These are phyloP conservation scores for Rhytidiadelphus loreus DNA, from an alignment of 225 moss, liverwort and hornwort species.

Conservation along the genomic window DNA sequence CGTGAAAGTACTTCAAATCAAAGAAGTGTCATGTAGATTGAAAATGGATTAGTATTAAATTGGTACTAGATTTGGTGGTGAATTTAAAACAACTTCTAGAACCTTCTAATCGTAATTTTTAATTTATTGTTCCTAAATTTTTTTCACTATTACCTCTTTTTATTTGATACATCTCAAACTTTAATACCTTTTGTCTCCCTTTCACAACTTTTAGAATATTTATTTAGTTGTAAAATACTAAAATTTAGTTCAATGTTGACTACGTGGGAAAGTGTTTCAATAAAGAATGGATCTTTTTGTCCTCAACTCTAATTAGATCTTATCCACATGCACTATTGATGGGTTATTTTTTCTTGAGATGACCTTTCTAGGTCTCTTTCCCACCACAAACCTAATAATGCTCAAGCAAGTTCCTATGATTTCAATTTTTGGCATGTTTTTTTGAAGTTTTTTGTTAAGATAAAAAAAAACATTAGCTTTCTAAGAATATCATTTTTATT, in stretches of 20 bases:
- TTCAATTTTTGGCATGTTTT: not conserved
- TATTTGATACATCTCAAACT: not conserved
- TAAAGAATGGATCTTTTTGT: too few relatives aligned
- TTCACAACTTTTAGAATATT: too few relatives aligned
- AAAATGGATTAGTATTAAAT: not conserved
- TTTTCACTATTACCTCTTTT: not conserved
- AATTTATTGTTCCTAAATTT: not conserved
- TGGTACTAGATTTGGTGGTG: not conserved
- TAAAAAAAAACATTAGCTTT: not conserved
- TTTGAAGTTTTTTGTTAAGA: not conserved
- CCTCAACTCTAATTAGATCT: too few relatives aligned
- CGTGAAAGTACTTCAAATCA: fast-evolving
- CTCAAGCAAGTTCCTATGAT: fast-evolving
- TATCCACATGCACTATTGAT: too few relatives aligned
- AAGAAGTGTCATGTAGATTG: not conserved
- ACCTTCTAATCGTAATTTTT: fast-evolving
- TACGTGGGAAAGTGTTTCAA: too few relatives aligned
- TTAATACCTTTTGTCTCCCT: too few relatives aligned
- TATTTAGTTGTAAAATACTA: too few relatives aligned
- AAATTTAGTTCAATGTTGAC: too few relatives aligned
- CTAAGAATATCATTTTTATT: not conserved
- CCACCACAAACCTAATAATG: not conserved
- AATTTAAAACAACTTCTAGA: fast-evolving
- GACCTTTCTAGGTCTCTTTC: not conserved
- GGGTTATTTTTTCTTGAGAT: too few relatives aligned